Conservation (phyloP, 352 stramenopile species). For the Phytopythium sindhum region DNA sequence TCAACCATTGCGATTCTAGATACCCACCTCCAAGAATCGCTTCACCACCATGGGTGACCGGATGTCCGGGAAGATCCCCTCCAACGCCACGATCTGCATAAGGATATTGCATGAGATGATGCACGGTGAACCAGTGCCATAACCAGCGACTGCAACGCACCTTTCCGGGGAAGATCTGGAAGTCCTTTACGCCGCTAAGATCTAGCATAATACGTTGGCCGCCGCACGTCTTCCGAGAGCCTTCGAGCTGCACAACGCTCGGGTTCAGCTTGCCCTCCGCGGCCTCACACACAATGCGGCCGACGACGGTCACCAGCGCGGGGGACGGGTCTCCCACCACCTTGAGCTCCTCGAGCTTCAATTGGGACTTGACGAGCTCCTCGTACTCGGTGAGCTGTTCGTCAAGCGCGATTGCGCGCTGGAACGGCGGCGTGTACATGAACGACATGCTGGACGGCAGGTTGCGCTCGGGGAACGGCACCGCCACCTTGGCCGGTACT, state of each 20-base stretch:
- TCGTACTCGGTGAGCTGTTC: slow-evolving; percentile 78
- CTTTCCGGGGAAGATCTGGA: slow-evolving; percentile 84
- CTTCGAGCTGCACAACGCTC: slow-evolving; percentile 80
- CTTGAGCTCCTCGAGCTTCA: slow-evolving; percentile 58
- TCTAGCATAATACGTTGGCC: slow-evolving; percentile 78
- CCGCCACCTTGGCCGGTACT: slow-evolving; percentile 12
- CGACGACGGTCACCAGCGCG: slow-evolving; percentile 71
- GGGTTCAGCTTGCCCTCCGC: slow-evolving; percentile 81
- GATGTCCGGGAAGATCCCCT: slow-evolving; percentile 69
- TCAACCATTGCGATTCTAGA: background rate
- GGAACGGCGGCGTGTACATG: slow-evolving; percentile 85
- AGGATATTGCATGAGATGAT: slow-evolving; percentile 7
- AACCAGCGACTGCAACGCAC: slow-evolving; percentile 18
- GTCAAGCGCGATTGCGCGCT: slow-evolving; percentile 72
- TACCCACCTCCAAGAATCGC: slow-evolving; percentile 64
- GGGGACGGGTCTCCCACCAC: slow-evolving; percentile 73
- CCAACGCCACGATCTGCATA: slow-evolving; percentile 73
- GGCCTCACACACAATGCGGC: slow-evolving; percentile 80
- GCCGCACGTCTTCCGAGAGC: slow-evolving; percentile 76
- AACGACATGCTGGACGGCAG: slow-evolving; percentile 53
- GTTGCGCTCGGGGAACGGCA: slow-evolving; percentile 61
- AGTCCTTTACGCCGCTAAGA: slow-evolving; percentile 57
- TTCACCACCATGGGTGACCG: slow-evolving; percentile 76
- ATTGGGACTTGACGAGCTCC: slow-evolving; percentile 60
- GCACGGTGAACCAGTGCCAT: background rate